Conservation (phyloP, 768 basidiomycete genomes). For the Wakefieldia striispora region DNA sequence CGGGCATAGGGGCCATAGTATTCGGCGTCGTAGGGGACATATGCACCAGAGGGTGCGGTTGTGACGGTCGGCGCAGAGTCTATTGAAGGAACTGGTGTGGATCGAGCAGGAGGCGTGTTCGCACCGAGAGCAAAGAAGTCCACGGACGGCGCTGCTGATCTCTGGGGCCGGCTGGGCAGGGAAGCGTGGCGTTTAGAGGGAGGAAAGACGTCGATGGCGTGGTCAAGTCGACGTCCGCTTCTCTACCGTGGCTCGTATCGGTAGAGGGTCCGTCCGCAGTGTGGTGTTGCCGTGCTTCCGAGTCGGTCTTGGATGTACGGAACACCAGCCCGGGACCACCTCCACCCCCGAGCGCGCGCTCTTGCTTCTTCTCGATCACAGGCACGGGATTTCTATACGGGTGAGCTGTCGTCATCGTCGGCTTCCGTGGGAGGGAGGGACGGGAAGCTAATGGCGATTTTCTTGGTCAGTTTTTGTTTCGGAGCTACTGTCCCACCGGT, state of each 20-base stretch:
- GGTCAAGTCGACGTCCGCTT: neutral
- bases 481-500: constrained; percentile 11
- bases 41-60: constrained; percentile 63
- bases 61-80: constrained; percentile 6
- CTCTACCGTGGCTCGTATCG: constrained; percentile 17
- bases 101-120: constrained; percentile 1
- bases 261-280: constrained; percentile 21
- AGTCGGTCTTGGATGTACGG: constrained; percentile 30
- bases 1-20: constrained; percentile 69
- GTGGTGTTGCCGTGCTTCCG: constrained; percentile 4
- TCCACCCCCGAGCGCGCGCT: constrained; percentile 65
- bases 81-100: neutral
- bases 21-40: constrained; percentile 68
- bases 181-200: constrained; percentile 11
- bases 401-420: constrained; percentile 48
- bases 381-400: constrained; percentile 56
- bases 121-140: constrained; percentile 73
- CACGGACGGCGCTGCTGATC: constrained; percentile 36
- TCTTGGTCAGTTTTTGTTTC: constrained; percentile 44
- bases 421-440: constrained; percentile 32
- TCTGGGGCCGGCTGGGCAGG: constrained; percentile 5
- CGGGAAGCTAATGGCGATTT: constrained; percentile 40
- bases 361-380: constrained; percentile 34
- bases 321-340: constrained; percentile 62
- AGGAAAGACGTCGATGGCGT: constrained; percentile 44